Evolutionary conservation across 805 yeast species (phyloP).

Genomic region (Diddensiella transvaalensis): DNA sequence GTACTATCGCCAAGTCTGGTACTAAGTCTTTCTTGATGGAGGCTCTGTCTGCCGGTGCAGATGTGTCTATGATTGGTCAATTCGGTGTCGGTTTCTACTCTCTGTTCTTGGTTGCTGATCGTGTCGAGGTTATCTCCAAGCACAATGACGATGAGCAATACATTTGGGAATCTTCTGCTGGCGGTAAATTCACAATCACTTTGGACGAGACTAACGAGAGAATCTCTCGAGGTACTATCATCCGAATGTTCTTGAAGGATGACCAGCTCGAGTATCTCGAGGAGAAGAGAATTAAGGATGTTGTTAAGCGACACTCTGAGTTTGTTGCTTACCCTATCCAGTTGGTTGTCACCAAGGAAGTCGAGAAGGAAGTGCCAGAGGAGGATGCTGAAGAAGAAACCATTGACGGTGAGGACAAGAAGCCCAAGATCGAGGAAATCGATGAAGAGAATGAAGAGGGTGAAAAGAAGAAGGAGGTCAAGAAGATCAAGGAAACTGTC

Average conservation of each 20-base stretch:
- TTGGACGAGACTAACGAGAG: constrained; percentile 83
- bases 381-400: constrained; percentile 60
- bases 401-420: constrained; percentile 59
- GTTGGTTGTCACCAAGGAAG: constrained; percentile 96
- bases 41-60: constrained; percentile 99
- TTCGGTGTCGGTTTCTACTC: constrained; percentile 99
- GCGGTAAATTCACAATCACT: constrained; percentile 97
- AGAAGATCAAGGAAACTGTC: constrained; percentile 88
- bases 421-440: constrained; percentile 73
- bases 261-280: constrained; percentile 98
- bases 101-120: constrained; percentile 97
- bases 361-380: constrained; percentile 93
- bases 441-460: constrained; percentile 68
- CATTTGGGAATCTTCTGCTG: constrained; percentile 99
- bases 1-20: constrained; percentile 99
- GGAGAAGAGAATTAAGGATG: constrained; percentile 99
- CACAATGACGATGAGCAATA: constrained; percentile 99
- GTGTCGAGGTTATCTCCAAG: constrained; percentile 96
- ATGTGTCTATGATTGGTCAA: constrained; percentile 99
- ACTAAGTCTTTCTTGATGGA: constrained; percentile 97
- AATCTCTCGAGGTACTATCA: constrained; percentile 90
- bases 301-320: constrained; percentile 98
- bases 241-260: constrained; percentile 95
- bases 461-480: constrained; percentile 71
- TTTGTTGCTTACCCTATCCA: constrained; percentile 99